phyloP scores from a whole-genome alignment of 2,329 filamentous ascomycete species.

The Aspergillus versicolor region DNA sequence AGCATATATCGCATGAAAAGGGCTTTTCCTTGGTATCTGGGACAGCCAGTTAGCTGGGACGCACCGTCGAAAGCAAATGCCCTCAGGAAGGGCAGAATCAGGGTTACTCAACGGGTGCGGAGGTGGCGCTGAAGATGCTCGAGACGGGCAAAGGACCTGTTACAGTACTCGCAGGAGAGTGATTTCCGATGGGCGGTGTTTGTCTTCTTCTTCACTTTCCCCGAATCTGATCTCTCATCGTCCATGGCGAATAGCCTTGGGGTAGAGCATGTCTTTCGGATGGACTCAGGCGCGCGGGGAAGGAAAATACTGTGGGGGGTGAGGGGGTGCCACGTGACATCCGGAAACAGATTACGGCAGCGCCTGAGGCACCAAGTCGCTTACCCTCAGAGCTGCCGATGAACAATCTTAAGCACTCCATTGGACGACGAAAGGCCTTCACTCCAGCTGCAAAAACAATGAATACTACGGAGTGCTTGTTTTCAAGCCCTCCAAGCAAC shows the following conservation, averaged over 20 bases:
- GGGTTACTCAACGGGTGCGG: conserved; percentile 49
- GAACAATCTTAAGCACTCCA: neutral
- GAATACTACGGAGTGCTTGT: neutral
- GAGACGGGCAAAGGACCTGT: conserved; percentile 48
- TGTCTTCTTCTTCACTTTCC: conserved; percentile 43
- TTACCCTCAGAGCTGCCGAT: neutral
- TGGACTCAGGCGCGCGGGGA: conserved; percentile 35
- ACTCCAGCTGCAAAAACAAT: neutral
- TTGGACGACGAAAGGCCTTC: neutral
- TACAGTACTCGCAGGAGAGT: conserved; percentile 49
- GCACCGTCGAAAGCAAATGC: neutral
- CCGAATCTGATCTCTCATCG: conserved; percentile 34
- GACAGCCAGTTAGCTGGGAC: conserved; percentile 24
- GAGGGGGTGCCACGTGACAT: conserved; percentile 25
- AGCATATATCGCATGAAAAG: conserved; percentile 51
- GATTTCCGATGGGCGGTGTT: conserved; percentile 45
- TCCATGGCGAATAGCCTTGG: conserved; percentile 36
- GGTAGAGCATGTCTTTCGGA: conserved; percentile 25
- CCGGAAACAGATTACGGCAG: neutral
- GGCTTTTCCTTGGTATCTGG: conserved; percentile 52
- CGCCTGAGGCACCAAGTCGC: neutral
- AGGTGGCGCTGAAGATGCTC: conserved; percentile 54
- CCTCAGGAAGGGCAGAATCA: conserved; percentile 17
- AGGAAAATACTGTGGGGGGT: conserved; percentile 38
- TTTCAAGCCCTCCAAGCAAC: neutral